Evolutionary conservation across 208 protist species (phyloP).

Genomic region (Strigomonas culicis): DNA sequence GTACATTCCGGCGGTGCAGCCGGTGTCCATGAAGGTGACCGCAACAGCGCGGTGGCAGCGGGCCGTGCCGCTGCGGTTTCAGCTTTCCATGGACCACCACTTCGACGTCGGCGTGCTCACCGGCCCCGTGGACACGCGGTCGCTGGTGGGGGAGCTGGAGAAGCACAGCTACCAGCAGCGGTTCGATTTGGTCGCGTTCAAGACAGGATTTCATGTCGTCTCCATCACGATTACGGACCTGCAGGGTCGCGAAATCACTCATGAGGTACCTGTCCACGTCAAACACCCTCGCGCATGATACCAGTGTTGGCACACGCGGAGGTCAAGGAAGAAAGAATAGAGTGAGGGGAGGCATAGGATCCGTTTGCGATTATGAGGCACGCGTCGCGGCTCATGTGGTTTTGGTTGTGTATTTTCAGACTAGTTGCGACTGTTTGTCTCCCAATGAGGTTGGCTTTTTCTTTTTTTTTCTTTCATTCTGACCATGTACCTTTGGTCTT

Average conservation of each 20-base stretch:
- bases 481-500: not conserved
- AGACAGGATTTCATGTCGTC: constrained; percentile 66
- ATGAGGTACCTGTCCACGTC: constrained; percentile 49
- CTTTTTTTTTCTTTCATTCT: not conserved
- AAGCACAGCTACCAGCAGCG: constrained; percentile 34
- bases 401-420: not conserved
- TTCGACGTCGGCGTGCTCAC: constrained; percentile 66
- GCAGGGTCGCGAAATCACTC: constrained; percentile 49
- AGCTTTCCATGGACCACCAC: constrained; percentile 51
- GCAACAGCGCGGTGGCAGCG: constrained; percentile 60
- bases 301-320: too few relatives aligned
- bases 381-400: not conserved
- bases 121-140: constrained; percentile 46
- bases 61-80: constrained; percentile 51
- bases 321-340: too few relatives aligned
- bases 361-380: not conserved
- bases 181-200: constrained; percentile 77
- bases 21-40: constrained; percentile 41
- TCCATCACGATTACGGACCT: constrained; percentile 54
- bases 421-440: constrained; percentile 1
- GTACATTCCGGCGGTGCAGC: constrained; percentile 55
- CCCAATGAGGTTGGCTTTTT: constrained; percentile 12
- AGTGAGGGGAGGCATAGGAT: too few relatives aligned
- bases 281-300: too few relatives aligned
- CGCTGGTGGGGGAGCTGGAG: constrained; percentile 44